A percentile compares a stretch with the other conserved stretches of the same genome.
phyloP scores from a whole-genome alignment of 1,284 basidiomycete genomes.

The Sparassis latifolia region DNA sequence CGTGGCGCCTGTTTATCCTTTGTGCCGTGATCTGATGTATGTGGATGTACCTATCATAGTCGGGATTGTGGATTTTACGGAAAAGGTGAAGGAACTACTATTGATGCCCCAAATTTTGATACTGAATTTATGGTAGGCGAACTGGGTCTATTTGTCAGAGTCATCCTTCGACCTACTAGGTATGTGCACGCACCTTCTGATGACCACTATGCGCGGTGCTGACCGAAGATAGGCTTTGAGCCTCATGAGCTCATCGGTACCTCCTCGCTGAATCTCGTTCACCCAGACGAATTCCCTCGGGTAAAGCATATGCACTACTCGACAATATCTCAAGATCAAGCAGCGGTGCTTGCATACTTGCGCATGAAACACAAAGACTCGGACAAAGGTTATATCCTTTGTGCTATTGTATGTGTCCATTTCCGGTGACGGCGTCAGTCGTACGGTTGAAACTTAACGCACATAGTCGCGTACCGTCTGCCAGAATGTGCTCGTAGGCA shows the following conservation, averaged over 20 bases:
- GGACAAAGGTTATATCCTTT: conserved; percentile 63
- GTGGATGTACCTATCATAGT: conserved; percentile 31
- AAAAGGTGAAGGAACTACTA: conserved; percentile 41
- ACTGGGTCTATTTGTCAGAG: conserved; percentile 64
- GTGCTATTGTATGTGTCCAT: conserved; percentile 51
- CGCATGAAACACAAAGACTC: conserved; percentile 71
- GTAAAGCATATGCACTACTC: conserved; percentile 64
- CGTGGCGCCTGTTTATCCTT: conserved; percentile 28
- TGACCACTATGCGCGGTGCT: background rate
- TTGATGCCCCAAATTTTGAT: conserved; percentile 1
- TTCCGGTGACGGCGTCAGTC: background rate
- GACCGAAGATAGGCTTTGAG: conserved; percentile 49
- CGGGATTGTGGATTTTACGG: conserved; percentile 68
- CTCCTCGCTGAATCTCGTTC: conserved; percentile 63
- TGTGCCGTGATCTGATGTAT: no score
- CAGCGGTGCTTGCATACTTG: conserved; percentile 66
- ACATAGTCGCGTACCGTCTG: conserved; percentile 52
- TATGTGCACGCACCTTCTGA: conserved; percentile 20
- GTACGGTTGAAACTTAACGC: background rate
- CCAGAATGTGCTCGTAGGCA: conserved; percentile 66
- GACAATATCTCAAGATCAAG: conserved; percentile 69
- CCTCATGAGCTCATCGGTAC: conserved; percentile 59
- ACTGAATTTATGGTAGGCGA: conserved; percentile 36
- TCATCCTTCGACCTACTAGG: conserved; percentile 69
- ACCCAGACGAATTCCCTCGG: conserved; percentile 64